A percentile compares a stretch with the other conserved stretches of the same genome.
Conservation (phyloP, 2,329 filamentous ascomycete genomes). For the Trichophyton simii region DNA sequence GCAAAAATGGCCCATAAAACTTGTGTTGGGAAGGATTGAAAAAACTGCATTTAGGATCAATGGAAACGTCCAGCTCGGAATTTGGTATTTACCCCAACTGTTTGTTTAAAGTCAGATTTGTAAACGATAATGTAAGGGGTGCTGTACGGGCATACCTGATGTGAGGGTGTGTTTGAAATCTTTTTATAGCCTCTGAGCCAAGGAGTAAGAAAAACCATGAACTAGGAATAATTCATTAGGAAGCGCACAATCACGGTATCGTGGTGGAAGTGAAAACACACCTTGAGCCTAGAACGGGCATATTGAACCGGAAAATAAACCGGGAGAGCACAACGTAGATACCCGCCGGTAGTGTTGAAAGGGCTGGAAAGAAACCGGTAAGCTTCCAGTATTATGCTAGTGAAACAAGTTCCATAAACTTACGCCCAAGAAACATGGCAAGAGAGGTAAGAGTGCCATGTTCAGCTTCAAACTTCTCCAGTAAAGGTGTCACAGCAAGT, state of each 20-base stretch:
- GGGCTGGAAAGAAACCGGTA: slow-evolving; percentile 35
- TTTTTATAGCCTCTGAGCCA: slow-evolving; percentile 72
- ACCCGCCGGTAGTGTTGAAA: slow-evolving; percentile 69
- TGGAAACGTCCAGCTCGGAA: slow-evolving; percentile 87
- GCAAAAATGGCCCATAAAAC: slow-evolving; percentile 74
- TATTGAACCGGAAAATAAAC: slow-evolving; percentile 57
- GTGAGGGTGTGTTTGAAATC: slow-evolving; percentile 67
- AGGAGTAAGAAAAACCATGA: slow-evolving; percentile 88
- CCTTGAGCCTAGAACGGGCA: slow-evolving; percentile 70
- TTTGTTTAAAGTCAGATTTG: slow-evolving; percentile 15
- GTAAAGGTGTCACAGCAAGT: slow-evolving; percentile 66
- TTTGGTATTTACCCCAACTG: slow-evolving; percentile 50
- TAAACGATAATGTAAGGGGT: not conserved
- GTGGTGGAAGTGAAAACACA: slow-evolving; percentile 28
- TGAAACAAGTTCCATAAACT: slow-evolving; percentile 29
- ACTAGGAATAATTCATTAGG: slow-evolving; percentile 34
- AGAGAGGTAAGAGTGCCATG: slow-evolving; percentile 82
- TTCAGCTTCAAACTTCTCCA: slow-evolving; percentile 88
- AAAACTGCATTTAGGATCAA: slow-evolving; percentile 64
- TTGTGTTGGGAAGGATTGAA: slow-evolving; percentile 65
- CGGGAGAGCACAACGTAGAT: slow-evolving; percentile 71
- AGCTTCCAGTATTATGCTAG: not conserved
- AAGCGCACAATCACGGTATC: not conserved
- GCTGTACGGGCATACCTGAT: slow-evolving; percentile 40
- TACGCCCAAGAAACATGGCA: slow-evolving; percentile 80